Conservation (phyloP, 306 rosid genomes). For the Pueraria montana region DNA sequence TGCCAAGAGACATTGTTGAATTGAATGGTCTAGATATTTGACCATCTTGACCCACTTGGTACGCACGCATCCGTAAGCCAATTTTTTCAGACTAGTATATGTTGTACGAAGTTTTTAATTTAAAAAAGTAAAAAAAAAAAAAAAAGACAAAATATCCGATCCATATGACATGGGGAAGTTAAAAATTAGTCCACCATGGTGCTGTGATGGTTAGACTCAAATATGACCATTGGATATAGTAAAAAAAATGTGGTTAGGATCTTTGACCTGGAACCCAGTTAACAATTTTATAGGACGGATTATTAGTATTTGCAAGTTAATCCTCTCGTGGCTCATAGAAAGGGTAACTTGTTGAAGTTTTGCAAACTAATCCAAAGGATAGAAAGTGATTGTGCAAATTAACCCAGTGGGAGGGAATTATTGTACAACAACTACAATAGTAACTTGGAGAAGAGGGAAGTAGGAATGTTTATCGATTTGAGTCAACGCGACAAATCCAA, state of each 20-base stretch:
- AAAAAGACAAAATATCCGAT: background rate
- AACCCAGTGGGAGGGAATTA: background rate
- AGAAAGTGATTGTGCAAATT: background rate
- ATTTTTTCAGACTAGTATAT: background rate
- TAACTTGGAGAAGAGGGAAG: no score
- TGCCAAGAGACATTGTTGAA: slow-evolving; percentile 13
- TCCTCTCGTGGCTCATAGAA: no score
- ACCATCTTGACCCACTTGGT: slow-evolving; percentile 41
- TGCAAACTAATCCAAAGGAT: background rate
- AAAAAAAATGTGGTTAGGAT: background rate
- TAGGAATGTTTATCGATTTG: no score
- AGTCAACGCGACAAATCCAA: no score
- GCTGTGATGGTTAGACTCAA: background rate
- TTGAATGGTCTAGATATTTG: slow-evolving; percentile 38
- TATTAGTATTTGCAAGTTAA: background rate
- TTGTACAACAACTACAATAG: no score
- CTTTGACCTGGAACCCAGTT: background rate
- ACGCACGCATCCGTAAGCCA: background rate
- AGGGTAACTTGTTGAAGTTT: background rate
- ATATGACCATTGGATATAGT: no score
- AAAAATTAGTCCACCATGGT: background rate
- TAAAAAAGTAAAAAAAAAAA: background rate
- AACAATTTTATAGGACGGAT: background rate
- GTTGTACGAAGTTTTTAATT: background rate
- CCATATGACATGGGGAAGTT: background rate